Evolutionary conservation across 192 early-diverging fungal species (phyloP), one percentile per base, ranked within the genome.

Genomic region (Rhizophagus sp.): DNA sequence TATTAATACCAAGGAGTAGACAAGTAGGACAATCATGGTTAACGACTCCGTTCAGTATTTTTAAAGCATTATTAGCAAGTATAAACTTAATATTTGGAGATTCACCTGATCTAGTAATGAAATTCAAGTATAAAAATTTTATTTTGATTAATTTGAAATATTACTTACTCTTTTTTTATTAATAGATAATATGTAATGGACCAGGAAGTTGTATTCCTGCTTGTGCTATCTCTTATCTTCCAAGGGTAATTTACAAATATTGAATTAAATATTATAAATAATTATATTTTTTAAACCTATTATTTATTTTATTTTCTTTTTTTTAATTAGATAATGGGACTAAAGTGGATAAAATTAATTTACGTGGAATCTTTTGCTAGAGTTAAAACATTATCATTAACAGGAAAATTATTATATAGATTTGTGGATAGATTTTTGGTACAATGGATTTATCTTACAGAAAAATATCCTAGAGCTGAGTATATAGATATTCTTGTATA

Each of bases 351-450:
- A 8, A 87, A 87, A 8, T 81, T 97, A 12, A 81, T 98, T 10
- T 98, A 94, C 86, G 85, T 99, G 3, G 97, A 99, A 85, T 96
- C 96, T 10, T 93, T 96, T 90, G 97, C 98, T 30, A 87, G 98
- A 19, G 96, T 98, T 0, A 73, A 85, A 11, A 86, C 87, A 3
- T 81, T 98, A n/a, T 98, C 97, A n/a, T 82, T 99, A 7, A 91
- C 95, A 0, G 97, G 96, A 9, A 91, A 87, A 84, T 81, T 99
- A 19, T 66, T 96, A 33, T 96, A 96, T 85, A 88, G 78, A 24
- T 84, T 97, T 77, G 91, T 89, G 1, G 96, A 98, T 81, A 80
- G 88, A 8, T 97, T 99, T 80, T 65, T 99, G 6, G 96, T 99
- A 24, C 97, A 97, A 82, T 99, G 98, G 98, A 91, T 89, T 6